Evolutionary conservation across 2,329 filamentous ascomycete genomes (phyloP), one percentile per base, ranked within the genome.

Genomic region (Stachybotrys echinatus): DNA sequence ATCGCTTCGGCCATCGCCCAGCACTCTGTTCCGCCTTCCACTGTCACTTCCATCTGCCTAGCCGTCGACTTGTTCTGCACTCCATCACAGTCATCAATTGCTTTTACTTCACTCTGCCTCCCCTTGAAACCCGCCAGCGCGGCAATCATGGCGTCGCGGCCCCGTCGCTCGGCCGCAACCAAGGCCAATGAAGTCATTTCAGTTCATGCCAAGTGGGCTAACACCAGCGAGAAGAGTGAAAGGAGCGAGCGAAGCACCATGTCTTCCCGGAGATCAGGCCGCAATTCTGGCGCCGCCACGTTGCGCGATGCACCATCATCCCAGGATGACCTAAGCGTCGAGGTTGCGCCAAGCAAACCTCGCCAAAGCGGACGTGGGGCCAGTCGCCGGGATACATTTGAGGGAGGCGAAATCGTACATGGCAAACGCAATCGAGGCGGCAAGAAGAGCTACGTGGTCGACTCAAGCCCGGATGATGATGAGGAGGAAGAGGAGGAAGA

Each of bases 381-480:
- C 45, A 57, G 64, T 42, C 67, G 68, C 43, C 63, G 63, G 45
- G 69, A 71, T 20, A 61, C 61, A 42, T 75, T 75, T 48, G 66
- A 66, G 21, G 72, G 70, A 21, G 71, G 73, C 23, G 73, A 77
- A 56, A 75, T 79, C 45, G 62, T 77, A 18, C 66, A 72, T 22
- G 74, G 75, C 37, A 79, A 77, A 57, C 72, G 79, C 45, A 80
- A 76, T 51, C 74, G 79, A 8, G 76, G 75, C 6, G 73, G 71
- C 18, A 80, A 80, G 66, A 83, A 82, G 66, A 82, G 74, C 56
- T 83, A 83, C 49, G 76, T 81, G 34, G 76, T 84, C 21, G 79
- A 82, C 53, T 79, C 76, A 37, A 75, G 74, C 48, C 72, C 70
- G 37, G 72, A 74, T n/a, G 72, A 74, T 21, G 72, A 73, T 3